Percentiles rank a stretch among this genome's conserved stretches.
Conservation (phyloP, 2,329 filamentous ascomycete species). For the Epichloe coenophiala region DNA sequence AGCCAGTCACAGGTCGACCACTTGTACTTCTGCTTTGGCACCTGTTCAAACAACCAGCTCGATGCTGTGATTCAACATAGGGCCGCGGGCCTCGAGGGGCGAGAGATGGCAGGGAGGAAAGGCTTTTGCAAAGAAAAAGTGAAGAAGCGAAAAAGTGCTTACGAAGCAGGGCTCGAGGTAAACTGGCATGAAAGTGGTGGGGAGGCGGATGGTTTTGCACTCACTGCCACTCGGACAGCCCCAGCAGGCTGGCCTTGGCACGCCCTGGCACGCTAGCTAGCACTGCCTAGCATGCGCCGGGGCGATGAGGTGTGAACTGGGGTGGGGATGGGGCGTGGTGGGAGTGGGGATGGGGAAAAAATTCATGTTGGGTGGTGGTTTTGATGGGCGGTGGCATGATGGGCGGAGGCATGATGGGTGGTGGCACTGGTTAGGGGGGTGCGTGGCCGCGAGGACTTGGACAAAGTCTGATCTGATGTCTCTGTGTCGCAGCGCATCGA, state of each 20-base stretch:
- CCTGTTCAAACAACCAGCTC: conserved; percentile 1
- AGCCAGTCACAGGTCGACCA: background rate
- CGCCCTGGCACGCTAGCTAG: background rate
- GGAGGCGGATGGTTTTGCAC: conserved; percentile 6
- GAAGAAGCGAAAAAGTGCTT: background rate
- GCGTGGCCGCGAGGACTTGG: too few relatives aligned
- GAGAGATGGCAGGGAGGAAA: background rate
- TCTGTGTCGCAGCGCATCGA: background rate
- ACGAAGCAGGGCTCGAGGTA: background rate
- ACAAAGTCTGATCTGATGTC: background rate
- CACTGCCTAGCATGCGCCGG: background rate
- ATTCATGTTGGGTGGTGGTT: background rate
- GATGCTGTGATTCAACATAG: conserved; percentile 2
- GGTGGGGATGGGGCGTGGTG: background rate
- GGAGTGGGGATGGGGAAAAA: too few relatives aligned
- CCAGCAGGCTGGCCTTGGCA: background rate
- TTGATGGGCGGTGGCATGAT: too few relatives aligned
- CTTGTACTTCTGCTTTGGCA: background rate
- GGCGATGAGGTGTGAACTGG: background rate
- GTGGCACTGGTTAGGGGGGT: background rate
- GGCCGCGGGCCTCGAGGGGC: conserved; percentile 2
- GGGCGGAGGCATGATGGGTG: background rate
- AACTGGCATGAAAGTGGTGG: background rate
- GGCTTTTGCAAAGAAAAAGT: background rate
- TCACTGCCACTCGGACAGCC: background rate